Evolutionary conservation across 257 asterid genomes (phyloP), one percentile per base, ranked within the genome.

Genomic region (Nicotiana obtusifolia): DNA sequence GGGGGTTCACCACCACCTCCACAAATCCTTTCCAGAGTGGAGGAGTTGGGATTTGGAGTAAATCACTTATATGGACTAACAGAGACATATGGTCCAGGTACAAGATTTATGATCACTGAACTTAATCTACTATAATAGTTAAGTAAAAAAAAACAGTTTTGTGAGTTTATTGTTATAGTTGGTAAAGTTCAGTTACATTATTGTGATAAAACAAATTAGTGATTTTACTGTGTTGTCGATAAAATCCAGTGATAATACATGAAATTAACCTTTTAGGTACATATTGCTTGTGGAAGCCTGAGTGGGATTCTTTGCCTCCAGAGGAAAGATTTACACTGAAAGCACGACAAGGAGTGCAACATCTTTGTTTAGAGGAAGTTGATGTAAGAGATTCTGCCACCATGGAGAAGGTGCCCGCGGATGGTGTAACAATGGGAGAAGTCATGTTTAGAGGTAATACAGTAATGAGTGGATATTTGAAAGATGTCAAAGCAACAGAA

Each of bases 271-370:
- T 54, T 41, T 41, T 35, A 71, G 78, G 60, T 22, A 44, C 59
- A 71, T 71, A 71, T 71, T 44, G 78, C 8, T 71, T 71, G 60
- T 71, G 78, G 78, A 71, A 71, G 37, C 79, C 79, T 14, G 79
- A 73, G 62, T 73, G 61, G 61, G 79, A 73, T 47, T 73, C 37
- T 73, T 73, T 73, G 62, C 79, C 79, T 73, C 52, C 62, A 73
- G 62, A 47, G 24, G 62, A 73, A 73, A 73, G 61, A 47, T 16
- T 49, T 47, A 47, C 10, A 6, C 61, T 73, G 31, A 47, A 73
- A 73, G 41, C 79, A 14, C 24, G 79, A 73, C 41, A 73, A 73
- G 79, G 41, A 24, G 79, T 24, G 79, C 79, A 73, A 1, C 79
- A 7, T 73, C 79, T 73, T 47, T 73, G 79, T 47, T 3, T 47